phyloP scores from a whole-genome alignment of 805 yeast species.

The Candida ortonii region DNA sequence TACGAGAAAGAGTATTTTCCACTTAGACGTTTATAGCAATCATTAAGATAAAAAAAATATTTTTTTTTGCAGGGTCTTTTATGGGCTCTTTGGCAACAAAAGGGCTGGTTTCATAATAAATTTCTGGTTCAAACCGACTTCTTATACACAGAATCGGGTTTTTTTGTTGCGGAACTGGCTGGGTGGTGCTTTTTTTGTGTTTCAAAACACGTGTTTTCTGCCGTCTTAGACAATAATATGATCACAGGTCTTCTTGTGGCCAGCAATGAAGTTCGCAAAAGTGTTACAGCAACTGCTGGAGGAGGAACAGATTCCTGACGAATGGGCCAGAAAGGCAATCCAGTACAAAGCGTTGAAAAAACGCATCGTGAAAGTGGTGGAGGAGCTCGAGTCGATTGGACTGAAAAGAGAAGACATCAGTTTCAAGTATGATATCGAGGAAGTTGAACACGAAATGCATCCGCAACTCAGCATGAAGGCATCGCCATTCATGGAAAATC shows the following conservation, averaged over 20 bases:
- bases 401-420: slow-evolving; percentile 42
- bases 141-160: no score
- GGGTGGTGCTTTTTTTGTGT: no score
- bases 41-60: slow-evolving; percentile 1
- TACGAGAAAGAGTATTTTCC: no score
- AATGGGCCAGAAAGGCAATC: slow-evolving; percentile 67
- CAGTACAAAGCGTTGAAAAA: slow-evolving; percentile 72
- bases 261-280: slow-evolving; percentile 71
- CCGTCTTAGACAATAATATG: no score
- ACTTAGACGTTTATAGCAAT: no score
- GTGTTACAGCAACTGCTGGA: slow-evolving; percentile 59
- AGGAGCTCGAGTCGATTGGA: slow-evolving; percentile 59
- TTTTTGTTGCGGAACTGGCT: no score
- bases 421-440: slow-evolving; percentile 23
- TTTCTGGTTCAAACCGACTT: no score
- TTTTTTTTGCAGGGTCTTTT: neutral
- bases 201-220: no score
- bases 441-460: slow-evolving; percentile 16
- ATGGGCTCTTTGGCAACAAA: no score
- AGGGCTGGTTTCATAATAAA: no score
- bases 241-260: no score
- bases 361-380: slow-evolving; percentile 60
- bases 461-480: slow-evolving; percentile 28
- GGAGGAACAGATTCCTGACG: slow-evolving; percentile 60
- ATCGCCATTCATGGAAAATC: slow-evolving; percentile 17